phyloP scores from a whole-genome alignment of 202 grass and related monocot species.

The Carex sylvatica region DNA sequence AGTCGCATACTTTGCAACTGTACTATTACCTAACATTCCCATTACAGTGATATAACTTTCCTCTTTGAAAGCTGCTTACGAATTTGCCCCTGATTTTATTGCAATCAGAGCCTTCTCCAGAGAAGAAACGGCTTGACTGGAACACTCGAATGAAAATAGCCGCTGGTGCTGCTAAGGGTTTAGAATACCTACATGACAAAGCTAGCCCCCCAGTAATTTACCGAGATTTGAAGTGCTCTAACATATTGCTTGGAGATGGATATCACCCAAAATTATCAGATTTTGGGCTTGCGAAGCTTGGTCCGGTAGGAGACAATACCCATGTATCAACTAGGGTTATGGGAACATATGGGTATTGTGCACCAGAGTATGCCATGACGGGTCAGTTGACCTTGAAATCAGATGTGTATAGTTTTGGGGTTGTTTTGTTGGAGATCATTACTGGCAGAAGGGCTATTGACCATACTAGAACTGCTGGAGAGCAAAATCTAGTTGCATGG shows the following conservation, averaged over 20 bases:
- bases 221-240: conserved; percentile 74
- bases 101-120: conserved; percentile 55
- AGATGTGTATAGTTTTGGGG: conserved; percentile 91
- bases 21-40: neutral
- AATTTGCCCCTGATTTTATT: conserved; percentile 24
- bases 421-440: conserved; percentile 87
- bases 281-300: conserved; percentile 86
- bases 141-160: conserved; percentile 87
- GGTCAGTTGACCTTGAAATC: conserved; percentile 72
- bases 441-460: conserved; percentile 89
- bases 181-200: conserved; percentile 75
- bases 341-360: conserved; percentile 95
- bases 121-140: conserved; percentile 75
- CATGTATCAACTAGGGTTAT: conserved; percentile 94
- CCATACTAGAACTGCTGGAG: conserved; percentile 41
- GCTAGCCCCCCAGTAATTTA: conserved; percentile 74
- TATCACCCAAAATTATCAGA: conserved; percentile 86
- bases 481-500: conserved; percentile 76
- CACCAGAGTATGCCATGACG: conserved; percentile 76
- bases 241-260: conserved; percentile 79
- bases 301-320: conserved; percentile 73
- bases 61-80: conserved; percentile 21
- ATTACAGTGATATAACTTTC: neutral
- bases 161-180: conserved; percentile 71
- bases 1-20: neutral